Evolutionary conservation across 441 rosid species (phyloP), one percentile per base, ranked within the genome.

Genomic region (Bocquillonia castaneifolia): DNA sequence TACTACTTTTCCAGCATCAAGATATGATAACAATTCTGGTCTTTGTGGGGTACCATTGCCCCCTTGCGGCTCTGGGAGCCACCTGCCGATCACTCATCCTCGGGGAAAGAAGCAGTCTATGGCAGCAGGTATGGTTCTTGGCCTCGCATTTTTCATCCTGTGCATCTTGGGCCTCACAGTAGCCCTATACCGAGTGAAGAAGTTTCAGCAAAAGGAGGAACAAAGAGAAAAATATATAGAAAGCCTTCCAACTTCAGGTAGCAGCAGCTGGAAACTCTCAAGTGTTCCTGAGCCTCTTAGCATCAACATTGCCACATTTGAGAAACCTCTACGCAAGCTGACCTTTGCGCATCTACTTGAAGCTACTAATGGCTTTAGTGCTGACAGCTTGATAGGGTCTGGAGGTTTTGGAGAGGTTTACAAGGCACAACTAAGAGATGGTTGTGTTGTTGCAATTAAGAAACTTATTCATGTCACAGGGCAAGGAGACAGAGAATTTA

Each of bases 321-420:
- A 92, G 85, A 90, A 90, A 73, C 98, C 98, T 42, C 79, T 92
- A 52, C 81, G 91, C 36, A 90, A 84, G 79, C 85, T 92, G 42
- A 92, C 97, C 15, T 92, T 92, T 56, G 92, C 88, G 22, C 96
- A 92, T 74, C 83, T 92, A 65, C 86, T 92, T 26, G 98, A 92
- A 80, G 98, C 98, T 44, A 92, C 98, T 8, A 90, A 92, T 53
- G 98, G 98, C 67, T 92, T 92, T 80, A 92, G 98, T 70, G 82
- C 91, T 15, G 92, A 87, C 66, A 92, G 91, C 77, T 82, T 92
- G 81, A 90, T 92, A 42, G 98, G 98, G 7, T 76, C 96, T 36
- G 98, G 98, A 31, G 98, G 98, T 67, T 92, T 92, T 60, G 97
- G 98, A 48, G 97, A 90, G 76, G 98, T 90, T 54, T 92, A 90